A percentile compares a stretch with the other conserved stretches of the same genome.
Conservation (phyloP, 179 eudicot genomes). For the Camellia oleifera region DNA sequence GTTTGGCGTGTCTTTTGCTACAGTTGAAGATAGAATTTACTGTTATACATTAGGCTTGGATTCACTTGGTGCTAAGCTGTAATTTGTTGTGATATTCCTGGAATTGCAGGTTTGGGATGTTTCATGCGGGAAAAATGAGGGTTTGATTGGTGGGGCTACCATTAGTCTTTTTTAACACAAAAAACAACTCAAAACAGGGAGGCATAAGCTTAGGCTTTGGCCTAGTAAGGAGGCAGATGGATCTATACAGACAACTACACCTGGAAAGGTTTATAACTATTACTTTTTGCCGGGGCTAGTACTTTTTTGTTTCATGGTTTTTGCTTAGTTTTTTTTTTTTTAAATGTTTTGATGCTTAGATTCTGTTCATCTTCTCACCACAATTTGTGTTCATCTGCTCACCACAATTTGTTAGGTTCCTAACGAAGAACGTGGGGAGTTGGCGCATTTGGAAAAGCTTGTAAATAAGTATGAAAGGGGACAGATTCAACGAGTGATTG, state of each 20-base stretch:
- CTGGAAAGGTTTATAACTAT: conserved; percentile 67
- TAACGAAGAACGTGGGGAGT: conserved; percentile 90
- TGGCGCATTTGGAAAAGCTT: conserved; percentile 95
- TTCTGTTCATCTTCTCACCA: background rate
- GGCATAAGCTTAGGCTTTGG: conserved; percentile 95
- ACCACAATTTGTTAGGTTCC: conserved; percentile 60
- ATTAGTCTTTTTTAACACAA: conserved; percentile 80
- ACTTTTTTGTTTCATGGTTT: too few species aligned
- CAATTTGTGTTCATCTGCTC: background rate
- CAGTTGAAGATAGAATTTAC: background rate
- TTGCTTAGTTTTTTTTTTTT: background rate
- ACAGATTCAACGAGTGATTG: conserved; percentile 96
- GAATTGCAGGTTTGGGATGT: conserved; percentile 86
- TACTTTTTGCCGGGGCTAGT: background rate
- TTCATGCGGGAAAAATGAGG: conserved; percentile 78
- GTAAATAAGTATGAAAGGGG: conserved; percentile 97
- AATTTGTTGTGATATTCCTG: conserved; percentile 9
- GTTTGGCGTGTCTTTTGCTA: background rate
- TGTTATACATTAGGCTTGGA: too few species aligned
- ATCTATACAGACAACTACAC: conserved; percentile 60
- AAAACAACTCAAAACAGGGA: conserved; percentile 97
- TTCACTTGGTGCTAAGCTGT: background rate
- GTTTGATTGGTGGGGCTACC: conserved; percentile 95
- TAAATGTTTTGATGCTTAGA: conserved; percentile 10
- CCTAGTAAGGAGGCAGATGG: conserved; percentile 89